These are phyloP conservation scores for Periglandula ipomoeae DNA, from an alignment of 2,329 filamentous ascomycete species.

Conservation along the genomic window DNA sequence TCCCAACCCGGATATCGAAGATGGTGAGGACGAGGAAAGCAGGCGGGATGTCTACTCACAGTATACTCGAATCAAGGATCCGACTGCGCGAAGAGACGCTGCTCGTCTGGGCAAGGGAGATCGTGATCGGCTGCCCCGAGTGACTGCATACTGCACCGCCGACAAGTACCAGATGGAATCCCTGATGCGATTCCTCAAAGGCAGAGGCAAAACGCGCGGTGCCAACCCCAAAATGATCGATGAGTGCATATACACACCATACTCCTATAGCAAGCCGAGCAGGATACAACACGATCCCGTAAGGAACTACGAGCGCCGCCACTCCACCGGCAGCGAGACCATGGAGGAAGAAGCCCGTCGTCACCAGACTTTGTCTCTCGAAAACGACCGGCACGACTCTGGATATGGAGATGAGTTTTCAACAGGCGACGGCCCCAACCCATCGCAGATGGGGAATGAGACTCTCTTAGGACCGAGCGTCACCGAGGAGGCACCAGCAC, in stretches of 20 bases:
- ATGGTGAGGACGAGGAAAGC: conserved; percentile 75
- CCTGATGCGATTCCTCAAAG: conserved; percentile 84
- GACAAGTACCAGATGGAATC: conserved; percentile 86
- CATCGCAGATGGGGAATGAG: conserved; percentile 19
- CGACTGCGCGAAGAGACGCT: conserved; percentile 83
- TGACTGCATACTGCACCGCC: conserved; percentile 94
- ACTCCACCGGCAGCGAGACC: conserved; percentile 62
- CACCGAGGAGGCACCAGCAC: conserved; percentile 28
- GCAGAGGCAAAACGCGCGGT: conserved; percentile 65
- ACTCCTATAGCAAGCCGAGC: conserved; percentile 57
- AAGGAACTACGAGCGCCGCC: conserved; percentile 54
- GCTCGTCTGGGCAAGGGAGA: conserved; percentile 90
- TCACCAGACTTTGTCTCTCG: conserved; percentile 53
- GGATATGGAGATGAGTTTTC: conserved; percentile 21
- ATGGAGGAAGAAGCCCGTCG: conserved; percentile 28
- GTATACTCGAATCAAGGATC: conserved; percentile 95
- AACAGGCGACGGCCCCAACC: conserved; percentile 17
- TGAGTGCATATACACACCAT: conserved; percentile 95
- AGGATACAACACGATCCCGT: conserved; percentile 25
- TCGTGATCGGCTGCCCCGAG: conserved; percentile 73
- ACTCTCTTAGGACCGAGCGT: conserved; percentile 25
- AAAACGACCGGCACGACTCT: conserved; percentile 26
- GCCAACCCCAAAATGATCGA: conserved; percentile 88
- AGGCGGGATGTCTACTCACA: conserved; percentile 95
- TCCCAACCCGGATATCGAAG: conserved; percentile 78